A percentile compares a stretch with the other conserved stretches of the same genome.
Conservation (phyloP, 169 alveolate species). For the Toxoplasma gondii region DNA sequence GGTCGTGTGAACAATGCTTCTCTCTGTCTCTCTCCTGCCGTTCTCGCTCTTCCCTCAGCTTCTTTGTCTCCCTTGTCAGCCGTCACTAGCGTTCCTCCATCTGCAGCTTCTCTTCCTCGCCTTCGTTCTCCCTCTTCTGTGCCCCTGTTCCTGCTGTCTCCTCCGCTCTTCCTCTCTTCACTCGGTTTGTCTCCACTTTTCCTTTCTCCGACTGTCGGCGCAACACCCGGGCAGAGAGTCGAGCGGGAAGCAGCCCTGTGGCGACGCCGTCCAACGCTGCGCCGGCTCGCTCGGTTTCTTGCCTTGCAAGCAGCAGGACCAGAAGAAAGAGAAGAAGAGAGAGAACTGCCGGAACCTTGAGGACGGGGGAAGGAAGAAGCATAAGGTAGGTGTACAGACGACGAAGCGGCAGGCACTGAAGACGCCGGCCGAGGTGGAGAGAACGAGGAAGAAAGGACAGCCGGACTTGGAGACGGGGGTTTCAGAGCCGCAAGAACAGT, state of each 20-base stretch:
- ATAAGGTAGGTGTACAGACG: background rate
- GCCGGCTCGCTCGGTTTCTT: background rate
- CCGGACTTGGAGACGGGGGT: background rate
- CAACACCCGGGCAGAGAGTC: background rate
- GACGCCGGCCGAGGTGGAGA: background rate
- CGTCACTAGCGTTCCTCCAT: background rate
- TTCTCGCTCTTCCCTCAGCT: background rate
- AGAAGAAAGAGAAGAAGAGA: background rate
- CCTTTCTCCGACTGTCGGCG: background rate
- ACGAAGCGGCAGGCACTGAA: background rate
- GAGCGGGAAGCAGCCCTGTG: background rate
- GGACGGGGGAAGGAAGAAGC: background rate
- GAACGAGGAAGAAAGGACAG: background rate
- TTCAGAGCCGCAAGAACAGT: constrained; percentile 12
- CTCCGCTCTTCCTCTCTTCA: background rate
- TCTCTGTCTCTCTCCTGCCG: background rate
- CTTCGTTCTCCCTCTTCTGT: background rate
- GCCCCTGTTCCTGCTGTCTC: too few relatives aligned
- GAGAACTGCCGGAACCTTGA: background rate
- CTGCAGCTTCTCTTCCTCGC: background rate
- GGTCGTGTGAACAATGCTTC: too few relatives aligned
- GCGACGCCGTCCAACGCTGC: background rate
- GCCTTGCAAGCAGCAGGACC: background rate
- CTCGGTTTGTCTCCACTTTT: background rate
- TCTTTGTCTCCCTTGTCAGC: too few relatives aligned